phyloP scores from a whole-genome alignment of 1,284 basidiomycete genomes.

The Cryptococcus hybrid region DNA sequence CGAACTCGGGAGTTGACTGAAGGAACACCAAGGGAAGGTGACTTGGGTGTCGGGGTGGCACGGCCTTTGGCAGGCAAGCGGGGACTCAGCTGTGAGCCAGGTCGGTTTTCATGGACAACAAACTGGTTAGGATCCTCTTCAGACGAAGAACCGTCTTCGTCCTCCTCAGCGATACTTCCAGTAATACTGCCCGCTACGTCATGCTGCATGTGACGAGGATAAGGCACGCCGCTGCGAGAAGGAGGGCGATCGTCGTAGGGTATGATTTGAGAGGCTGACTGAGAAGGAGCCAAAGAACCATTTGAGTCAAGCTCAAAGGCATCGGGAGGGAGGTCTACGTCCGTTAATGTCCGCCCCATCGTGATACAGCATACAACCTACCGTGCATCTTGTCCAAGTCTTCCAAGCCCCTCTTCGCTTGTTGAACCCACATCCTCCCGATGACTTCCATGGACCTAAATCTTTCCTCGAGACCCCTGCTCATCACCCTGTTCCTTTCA shows the following conservation, averaged over 20 bases:
- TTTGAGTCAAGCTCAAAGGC: conserved; percentile 51
- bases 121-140: conserved; percentile 32
- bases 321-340: conserved; percentile 31
- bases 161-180: conserved; percentile 47
- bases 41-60: conserved; percentile 15
- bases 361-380: conserved; percentile 14
- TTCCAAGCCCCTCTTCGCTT: conserved; percentile 44
- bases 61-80: conserved; percentile 2
- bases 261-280: conserved; percentile 47
- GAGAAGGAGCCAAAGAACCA: conserved; percentile 50
- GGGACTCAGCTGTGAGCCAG: conserved; percentile 11
- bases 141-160: conserved; percentile 44
- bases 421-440: conserved; percentile 48
- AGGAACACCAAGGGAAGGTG: conserved; percentile 31
- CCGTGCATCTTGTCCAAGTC: conserved; percentile 43
- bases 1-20: conserved; percentile 26
- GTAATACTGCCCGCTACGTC: conserved; percentile 37
- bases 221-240: conserved; percentile 10
- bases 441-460: conserved; percentile 51
- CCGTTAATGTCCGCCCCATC: neutral
- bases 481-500: conserved; percentile 51
- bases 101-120: conserved; percentile 47
- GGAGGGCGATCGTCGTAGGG: conserved; percentile 34
- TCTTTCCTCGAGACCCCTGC: conserved; percentile 46
- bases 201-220: conserved; percentile 12